Evolutionary conservation across 2,329 filamentous ascomycete genomes (phyloP), one percentile per base, ranked within the genome.

Genomic region (Fusarium zealandicum): DNA sequence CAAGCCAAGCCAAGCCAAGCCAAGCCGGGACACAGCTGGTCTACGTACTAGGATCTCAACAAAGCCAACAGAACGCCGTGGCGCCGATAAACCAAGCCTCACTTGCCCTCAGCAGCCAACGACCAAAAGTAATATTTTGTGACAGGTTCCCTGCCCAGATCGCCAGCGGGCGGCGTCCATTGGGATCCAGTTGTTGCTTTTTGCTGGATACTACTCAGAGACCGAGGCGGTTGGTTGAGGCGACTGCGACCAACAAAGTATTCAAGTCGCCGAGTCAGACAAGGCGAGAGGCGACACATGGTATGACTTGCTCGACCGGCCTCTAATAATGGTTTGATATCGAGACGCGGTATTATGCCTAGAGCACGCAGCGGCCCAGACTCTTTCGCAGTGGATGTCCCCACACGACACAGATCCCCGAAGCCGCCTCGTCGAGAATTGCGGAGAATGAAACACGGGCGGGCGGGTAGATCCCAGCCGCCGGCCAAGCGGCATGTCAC

Each of bases 41-140:
- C 22, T 8, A n/a, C n/a, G n/a, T n/a, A n/a, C 37, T 39, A 28
- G 37, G 32, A 28, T 49, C 42, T 33, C 37, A 55, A 54, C 49
- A 45, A 56, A 56, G 28, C 37, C 46, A 54, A 45, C 51, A 20
- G 31, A 38, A 47, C 18, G 39, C 42, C 38, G 44, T 59, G 59
- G 59, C 59, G 44, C 31, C 38, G 42, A 18, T 14, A 41, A 30
- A 42, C 33, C 57, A 31, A 35, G 10, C 6, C 10, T 27, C 25
- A 6, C 10, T 27, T 10, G 28, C 37, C 14, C 35, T 38, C n/a
- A 32, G 35, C 14, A 44, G 20, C 36, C 33, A 18, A 54, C 28
- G 16, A 33, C 25, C 18, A 50, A 38, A 43, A 42, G 39, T 27
- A 53, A 38, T 33, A 33, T 25, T 40, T 33, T 38, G 30, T 32